Evolutionary conservation across 2,329 filamentous ascomycete genomes (phyloP).

Genomic region (Nigrospora osmanthi): DNA sequence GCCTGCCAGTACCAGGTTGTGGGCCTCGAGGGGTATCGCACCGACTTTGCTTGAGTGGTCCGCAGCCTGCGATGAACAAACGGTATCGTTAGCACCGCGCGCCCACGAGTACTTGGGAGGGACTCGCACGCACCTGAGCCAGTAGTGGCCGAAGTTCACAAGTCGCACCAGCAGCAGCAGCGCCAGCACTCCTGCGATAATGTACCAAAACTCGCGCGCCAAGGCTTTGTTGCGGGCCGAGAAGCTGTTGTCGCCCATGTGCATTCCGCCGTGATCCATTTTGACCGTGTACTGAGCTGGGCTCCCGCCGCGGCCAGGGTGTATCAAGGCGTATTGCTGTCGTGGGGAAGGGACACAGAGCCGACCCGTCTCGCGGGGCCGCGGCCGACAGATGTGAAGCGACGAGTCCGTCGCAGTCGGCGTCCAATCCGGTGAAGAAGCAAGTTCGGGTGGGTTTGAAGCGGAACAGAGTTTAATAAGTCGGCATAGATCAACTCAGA

Average conservation of each 20-base stretch:
- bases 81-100: not conserved
- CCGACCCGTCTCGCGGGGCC: no score
- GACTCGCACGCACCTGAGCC: slow-evolving; percentile 28
- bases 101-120: not conserved
- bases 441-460: no score
- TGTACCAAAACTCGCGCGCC: slow-evolving; percentile 52
- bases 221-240: slow-evolving; percentile 39
- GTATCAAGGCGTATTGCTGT: no score
- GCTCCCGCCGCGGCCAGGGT: no score
- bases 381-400: no score
- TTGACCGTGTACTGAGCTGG: not conserved
- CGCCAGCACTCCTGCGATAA: slow-evolving; percentile 40
- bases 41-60: slow-evolving; percentile 31
- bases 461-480: no score
- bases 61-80: slow-evolving; percentile 30
- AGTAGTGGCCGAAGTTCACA: slow-evolving; percentile 33
- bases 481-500: no score
- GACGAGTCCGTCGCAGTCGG: no score
- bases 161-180: slow-evolving; percentile 30
- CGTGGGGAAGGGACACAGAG: no score
- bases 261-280: slow-evolving; percentile 19
- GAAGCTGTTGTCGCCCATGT: slow-evolving; percentile 28
- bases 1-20: slow-evolving; percentile 33
- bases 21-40: slow-evolving; percentile 44
- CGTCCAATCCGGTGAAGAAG: no score